Percentiles rank a stretch among this genome's conserved stretches.
Conservation (phyloP, 768 basidiomycete species). For the Agrocybe pediades region DNA sequence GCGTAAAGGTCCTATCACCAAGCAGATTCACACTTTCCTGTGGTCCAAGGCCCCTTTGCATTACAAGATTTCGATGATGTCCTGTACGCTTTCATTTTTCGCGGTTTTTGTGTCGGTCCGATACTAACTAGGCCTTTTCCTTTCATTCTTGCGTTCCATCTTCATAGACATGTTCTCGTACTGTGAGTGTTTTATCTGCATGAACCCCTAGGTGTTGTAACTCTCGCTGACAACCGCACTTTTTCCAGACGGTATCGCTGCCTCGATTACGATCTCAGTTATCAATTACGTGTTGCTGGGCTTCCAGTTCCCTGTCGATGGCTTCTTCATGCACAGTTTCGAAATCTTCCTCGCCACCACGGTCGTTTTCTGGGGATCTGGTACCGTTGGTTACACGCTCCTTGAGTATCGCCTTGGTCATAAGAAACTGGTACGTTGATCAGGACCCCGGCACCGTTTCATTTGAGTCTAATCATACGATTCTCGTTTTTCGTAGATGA, state of each 20-base stretch:
- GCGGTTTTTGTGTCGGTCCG: not conserved
- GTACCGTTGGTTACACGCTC: constrained; percentile 70
- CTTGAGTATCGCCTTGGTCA: constrained; percentile 74
- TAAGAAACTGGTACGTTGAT: constrained; percentile 42
- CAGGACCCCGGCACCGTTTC: constrained; percentile 12
- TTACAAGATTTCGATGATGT: constrained; percentile 81
- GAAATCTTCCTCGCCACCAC: constrained; percentile 80
- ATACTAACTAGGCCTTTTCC: not conserved
- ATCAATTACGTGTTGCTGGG: constrained; percentile 79
- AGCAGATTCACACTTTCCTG: constrained; percentile 72
- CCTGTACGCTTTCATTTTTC: constrained; percentile 41
- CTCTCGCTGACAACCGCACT: not conserved
- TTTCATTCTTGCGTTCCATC: not conserved
- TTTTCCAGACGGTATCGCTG: constrained; percentile 60
- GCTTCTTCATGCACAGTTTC: constrained; percentile 77
- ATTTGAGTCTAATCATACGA: not conserved
- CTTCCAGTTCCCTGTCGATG: constrained; percentile 71
- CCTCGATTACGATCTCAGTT: constrained; percentile 62
- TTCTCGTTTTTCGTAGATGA: constrained; percentile 33
- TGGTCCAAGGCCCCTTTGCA: constrained; percentile 78
- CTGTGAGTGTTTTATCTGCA: constrained; percentile 29
- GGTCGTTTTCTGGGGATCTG: constrained; percentile 76
- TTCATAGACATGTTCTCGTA: constrained; percentile 56
- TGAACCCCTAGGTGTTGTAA: not conserved
- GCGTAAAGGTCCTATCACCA: constrained; percentile 74